phyloP scores from a whole-genome alignment of 2,329 filamentous ascomycete species.

The Proliferodiscus dingleyae region DNA sequence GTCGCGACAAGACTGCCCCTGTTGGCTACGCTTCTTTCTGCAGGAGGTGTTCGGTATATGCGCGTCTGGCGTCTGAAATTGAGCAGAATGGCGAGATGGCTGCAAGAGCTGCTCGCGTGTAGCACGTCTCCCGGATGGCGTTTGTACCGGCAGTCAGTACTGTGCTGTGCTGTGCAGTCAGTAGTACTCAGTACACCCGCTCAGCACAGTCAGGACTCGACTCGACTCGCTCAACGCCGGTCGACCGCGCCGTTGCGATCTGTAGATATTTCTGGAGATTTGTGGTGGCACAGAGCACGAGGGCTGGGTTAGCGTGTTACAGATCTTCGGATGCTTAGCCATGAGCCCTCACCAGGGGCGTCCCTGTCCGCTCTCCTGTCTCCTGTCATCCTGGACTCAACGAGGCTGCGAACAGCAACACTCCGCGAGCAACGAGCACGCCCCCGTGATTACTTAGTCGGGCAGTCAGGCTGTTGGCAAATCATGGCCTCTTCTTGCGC shows the following conservation, averaged over 20 bases:
- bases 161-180: neutral
- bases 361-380: neutral
- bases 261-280: constrained; percentile 3
- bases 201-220: neutral
- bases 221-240: neutral
- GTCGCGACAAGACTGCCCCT: neutral
- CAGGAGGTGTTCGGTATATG: neutral
- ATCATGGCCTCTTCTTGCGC: neutral
- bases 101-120: neutral
- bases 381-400: neutral
- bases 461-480: neutral
- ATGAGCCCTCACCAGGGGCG: neutral
- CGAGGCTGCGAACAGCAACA: constrained; percentile 1
- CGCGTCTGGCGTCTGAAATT: neutral
- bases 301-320: neutral
- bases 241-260: neutral
- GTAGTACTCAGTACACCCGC: neutral
- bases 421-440: neutral
- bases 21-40: neutral
- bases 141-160: neutral
- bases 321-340: neutral
- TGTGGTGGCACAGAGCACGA: constrained; percentile 3
- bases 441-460: neutral
- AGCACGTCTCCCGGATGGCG: neutral
- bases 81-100: neutral